phyloP scores from a whole-genome alignment of 179 eudicot species.

The Actinidia arguta region DNA sequence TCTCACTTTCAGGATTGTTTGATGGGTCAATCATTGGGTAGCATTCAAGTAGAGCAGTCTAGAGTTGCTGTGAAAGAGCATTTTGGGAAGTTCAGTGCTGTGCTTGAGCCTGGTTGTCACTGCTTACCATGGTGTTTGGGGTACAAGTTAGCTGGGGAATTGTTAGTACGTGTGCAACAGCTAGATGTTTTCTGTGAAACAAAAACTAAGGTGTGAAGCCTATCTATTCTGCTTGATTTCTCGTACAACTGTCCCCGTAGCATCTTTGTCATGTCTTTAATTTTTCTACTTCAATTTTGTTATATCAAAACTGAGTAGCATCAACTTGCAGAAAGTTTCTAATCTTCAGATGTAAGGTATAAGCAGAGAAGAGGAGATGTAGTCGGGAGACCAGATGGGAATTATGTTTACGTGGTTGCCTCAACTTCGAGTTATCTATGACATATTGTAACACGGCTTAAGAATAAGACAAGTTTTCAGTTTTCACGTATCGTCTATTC shows the following conservation, averaged over 20 bases:
- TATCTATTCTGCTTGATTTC: not conserved
- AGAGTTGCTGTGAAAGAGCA: constrained; percentile 49
- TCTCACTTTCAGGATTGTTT: constrained; percentile 18
- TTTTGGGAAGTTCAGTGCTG: constrained; percentile 42
- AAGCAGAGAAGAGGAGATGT: not conserved
- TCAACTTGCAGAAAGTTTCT: not conserved
- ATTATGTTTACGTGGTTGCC: not conserved
- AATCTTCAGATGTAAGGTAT: not conserved
- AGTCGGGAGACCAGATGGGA: not conserved
- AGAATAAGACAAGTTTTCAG: not conserved
- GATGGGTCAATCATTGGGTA: constrained; percentile 47
- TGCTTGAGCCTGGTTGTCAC: constrained; percentile 53
- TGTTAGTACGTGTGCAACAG: constrained; percentile 49
- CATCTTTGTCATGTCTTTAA: not conserved
- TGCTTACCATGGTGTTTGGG: constrained; percentile 54
- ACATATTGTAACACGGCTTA: not conserved
- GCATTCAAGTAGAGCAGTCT: constrained; percentile 50
- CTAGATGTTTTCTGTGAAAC: constrained; percentile 54
- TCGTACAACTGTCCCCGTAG: not conserved
- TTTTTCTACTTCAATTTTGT: not conserved
- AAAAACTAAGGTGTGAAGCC: constrained; percentile 43
- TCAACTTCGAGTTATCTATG: not conserved
- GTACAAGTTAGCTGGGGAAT: constrained; percentile 35
- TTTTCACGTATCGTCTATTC: not conserved
- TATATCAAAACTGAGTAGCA: not conserved